phyloP scores from a whole-genome alignment of 192 early-diverging fungal species.

The Coemansia sp. region DNA sequence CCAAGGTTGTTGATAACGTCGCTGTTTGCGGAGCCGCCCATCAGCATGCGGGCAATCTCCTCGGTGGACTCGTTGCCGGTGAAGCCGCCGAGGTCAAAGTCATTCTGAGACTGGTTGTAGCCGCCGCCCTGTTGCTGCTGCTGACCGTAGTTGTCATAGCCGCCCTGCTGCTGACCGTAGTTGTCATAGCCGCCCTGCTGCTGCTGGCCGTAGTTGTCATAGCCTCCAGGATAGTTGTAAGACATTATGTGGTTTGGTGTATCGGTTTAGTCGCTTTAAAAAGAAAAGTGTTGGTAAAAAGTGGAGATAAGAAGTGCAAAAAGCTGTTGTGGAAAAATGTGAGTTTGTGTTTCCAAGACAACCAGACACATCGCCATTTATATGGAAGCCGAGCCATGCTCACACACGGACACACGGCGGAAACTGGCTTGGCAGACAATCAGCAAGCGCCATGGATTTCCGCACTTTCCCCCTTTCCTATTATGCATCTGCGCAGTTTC shows the following conservation, averaged over 20 bases:
- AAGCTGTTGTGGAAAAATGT: background rate
- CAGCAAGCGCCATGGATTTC: no score
- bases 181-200: slow-evolving; percentile 14
- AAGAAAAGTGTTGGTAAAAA: background rate
- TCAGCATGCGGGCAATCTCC: slow-evolving; percentile 10
- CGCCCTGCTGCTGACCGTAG: slow-evolving; percentile 12
- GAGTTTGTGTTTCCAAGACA: background rate
- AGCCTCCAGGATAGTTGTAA: slow-evolving; percentile 14
- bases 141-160: slow-evolving; percentile 10
- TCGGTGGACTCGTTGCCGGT: slow-evolving; percentile 7
- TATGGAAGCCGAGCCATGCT: background rate
- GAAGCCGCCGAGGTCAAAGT: slow-evolving; percentile 3
- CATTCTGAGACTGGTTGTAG: slow-evolving; percentile 6
- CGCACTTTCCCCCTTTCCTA: background rate
- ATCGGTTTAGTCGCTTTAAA: slow-evolving; percentile 3
- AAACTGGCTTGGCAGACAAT: no score
- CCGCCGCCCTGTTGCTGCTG: slow-evolving; percentile 8
- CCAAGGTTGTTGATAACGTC: slow-evolving; percentile 11
- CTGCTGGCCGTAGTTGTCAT: slow-evolving; percentile 13
- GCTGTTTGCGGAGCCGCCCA: slow-evolving; percentile 5
- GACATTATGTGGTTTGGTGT: slow-evolving; percentile 11
- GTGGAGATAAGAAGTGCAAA: slow-evolving; percentile 4
- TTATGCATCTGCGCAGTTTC: background rate
- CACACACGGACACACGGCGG: no score
- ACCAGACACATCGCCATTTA: background rate